A percentile compares a stretch with the other conserved stretches of the same genome.
Conservation (phyloP, 495 filamentous ascomycete genomes). For the Hypoxylon fuscum region DNA sequence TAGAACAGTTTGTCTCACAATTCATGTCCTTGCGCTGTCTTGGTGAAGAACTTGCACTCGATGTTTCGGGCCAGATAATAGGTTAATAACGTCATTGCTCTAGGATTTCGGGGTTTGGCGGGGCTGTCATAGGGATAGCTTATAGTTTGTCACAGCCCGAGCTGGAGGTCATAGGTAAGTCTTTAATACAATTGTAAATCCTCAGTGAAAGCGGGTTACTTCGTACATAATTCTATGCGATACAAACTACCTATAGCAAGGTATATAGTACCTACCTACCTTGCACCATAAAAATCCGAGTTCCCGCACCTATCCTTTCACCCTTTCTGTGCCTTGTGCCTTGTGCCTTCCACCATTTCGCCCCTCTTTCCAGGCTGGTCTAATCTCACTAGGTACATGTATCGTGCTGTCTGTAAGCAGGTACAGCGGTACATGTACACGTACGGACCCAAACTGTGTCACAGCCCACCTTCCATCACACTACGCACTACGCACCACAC, state of each 20-base stretch:
- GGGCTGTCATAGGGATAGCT: too few relatives aligned
- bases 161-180: too few relatives aligned
- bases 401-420: neutral
- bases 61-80: constrained; percentile 12
- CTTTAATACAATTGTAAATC: neutral
- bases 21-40: neutral
- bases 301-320: too few relatives aligned
- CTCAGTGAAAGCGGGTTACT: too few relatives aligned
- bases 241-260: too few relatives aligned
- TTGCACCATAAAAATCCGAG: too few relatives aligned
- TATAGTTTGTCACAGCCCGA: too few relatives aligned
- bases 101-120: constrained; percentile 22
- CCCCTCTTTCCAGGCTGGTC: neutral
- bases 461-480: constrained; percentile 35
- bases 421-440: constrained; percentile 28
- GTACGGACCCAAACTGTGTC: constrained; percentile 33
- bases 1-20: constrained; percentile 17
- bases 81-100: constrained; percentile 33
- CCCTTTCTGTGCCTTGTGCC: too few relatives aligned
- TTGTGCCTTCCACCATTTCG: too few relatives aligned
- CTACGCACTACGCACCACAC: too few relatives aligned
- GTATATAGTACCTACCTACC: too few relatives aligned
- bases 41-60: constrained; percentile 16
- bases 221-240: too few relatives aligned
- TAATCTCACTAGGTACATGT: neutral